phyloP scores from a whole-genome alignment of 208 protist genomes.

The Trypanosoma boissoni region DNA sequence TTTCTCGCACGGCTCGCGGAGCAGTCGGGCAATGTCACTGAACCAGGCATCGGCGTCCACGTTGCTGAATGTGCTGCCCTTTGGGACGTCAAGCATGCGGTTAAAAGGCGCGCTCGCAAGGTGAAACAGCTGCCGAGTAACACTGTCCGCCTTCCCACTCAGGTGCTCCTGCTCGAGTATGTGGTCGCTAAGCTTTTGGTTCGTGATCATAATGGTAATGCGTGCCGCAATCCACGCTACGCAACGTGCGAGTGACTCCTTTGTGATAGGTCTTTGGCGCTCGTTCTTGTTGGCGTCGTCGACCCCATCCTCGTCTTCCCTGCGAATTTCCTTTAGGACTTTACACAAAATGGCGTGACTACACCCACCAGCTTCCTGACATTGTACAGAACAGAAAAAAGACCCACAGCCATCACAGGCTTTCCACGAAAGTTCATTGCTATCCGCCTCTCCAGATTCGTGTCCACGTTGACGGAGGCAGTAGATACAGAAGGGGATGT shows the following conservation, averaged over 20 bases:
- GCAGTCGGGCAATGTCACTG: slow-evolving; percentile 16
- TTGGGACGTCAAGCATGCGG: slow-evolving; percentile 62
- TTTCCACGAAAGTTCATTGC: slow-evolving; percentile 6
- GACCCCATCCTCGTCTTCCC: not conserved
- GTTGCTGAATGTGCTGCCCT: slow-evolving; percentile 35
- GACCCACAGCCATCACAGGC: slow-evolving; percentile 41
- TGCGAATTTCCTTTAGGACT: slow-evolving; percentile 30
- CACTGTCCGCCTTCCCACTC: slow-evolving; percentile 16
- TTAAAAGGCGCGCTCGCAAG: slow-evolving; percentile 57
- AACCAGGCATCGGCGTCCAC: slow-evolving; percentile 51
- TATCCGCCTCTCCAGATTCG: slow-evolving; percentile 5
- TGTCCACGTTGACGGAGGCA: slow-evolving; percentile 52
- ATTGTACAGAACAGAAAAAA: slow-evolving; percentile 57
- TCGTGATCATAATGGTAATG: slow-evolving; percentile 42
- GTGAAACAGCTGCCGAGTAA: slow-evolving; percentile 63
- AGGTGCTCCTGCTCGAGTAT: slow-evolving; percentile 36
- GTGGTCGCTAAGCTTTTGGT: slow-evolving; percentile 38
- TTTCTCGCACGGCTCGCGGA: slow-evolving; percentile 31
- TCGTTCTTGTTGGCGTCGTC: not conserved
- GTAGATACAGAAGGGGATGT: slow-evolving; percentile 57
- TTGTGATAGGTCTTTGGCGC: slow-evolving; percentile 32
- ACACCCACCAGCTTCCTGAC: slow-evolving; percentile 28
- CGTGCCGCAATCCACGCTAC: slow-evolving; percentile 53
- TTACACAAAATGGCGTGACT: slow-evolving; percentile 59
- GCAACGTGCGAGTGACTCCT: slow-evolving; percentile 65